Base-by-base conservation (phyloP, 768 basidiomycete genomes). In the Chlorophyllum brunneum region DNA sequence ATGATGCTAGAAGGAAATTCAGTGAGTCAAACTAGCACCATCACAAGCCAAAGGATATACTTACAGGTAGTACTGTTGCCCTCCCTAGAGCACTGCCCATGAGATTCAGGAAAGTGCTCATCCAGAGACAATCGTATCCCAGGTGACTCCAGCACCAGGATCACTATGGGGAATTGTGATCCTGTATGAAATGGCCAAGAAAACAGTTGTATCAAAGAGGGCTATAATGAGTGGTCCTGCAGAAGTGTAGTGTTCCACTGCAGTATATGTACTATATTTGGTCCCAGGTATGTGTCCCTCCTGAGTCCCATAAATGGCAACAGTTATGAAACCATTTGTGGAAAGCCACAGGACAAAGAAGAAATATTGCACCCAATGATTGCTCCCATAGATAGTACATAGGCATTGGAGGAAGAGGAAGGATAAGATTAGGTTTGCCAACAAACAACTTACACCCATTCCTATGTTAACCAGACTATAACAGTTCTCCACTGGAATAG, bases 361-460 rank as follows among this genome's bases (percentile, higher is more conserved):
- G 15, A 31, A 5, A 8, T 26, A 20, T 20, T 13, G 18, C 1
- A 41, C 6, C 9, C 13, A 31, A 18, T 29, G 27, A 30, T 40
- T 49, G 7, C 31, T 18, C 11, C 29, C 13, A 2, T 49, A 49
- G 11, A 49, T 16, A 10, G 39, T 38, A 11, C 34, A 27, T 4
- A 49, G 38, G 7, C 48, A 27, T 7, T 23, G 48, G 13, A 49
- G 29, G 11, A 49, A 49, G 3, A 49, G 37, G 38, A 41, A 49
- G 11, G 38, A 27, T 2, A 26, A 26, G 22, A 26, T 43, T 5
- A 26, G 27, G 23, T 11, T 43, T 2, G 42, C 27, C 7, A 43
- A 43, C 6, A 43, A 5, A 16, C 22, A 26, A 9, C 24, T 8
- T 9, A 26, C 27, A 11, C 24, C 42, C 23, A 43, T 43, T n/a